Conservation (phyloP, 768 basidiomycete species). For the Podaxis mareebaensis region DNA sequence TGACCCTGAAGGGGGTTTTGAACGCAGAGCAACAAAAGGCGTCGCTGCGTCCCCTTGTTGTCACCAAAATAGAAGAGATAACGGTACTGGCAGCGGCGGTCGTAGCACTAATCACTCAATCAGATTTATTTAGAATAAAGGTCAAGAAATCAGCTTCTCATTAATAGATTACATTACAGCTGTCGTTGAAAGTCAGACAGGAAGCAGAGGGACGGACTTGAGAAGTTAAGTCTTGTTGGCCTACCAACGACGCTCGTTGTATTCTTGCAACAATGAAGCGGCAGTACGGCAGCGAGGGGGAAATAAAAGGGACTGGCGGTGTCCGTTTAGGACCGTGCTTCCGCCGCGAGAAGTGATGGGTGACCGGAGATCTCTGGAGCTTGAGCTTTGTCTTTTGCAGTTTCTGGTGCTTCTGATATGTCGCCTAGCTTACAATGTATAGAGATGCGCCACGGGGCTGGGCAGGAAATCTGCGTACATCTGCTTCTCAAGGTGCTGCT, state of each 20-base stretch:
- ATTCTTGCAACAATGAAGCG: neutral
- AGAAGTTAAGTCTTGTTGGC: neutral
- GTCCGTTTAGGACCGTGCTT: neutral
- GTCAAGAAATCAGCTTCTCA: neutral
- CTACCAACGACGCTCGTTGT: conserved; percentile 1
- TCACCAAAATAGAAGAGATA: neutral
- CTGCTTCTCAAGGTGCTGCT: neutral
- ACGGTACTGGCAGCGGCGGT: neutral
- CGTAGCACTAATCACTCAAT: neutral
- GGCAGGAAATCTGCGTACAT: neutral
- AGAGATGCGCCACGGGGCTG: neutral
- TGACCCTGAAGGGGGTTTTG: neutral
- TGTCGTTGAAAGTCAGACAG: neutral
- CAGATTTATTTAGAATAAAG: neutral
- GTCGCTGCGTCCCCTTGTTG: neutral
- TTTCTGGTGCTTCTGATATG: neutral
- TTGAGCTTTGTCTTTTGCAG: neutral
- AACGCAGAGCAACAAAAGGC: neutral
- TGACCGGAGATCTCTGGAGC: neutral
- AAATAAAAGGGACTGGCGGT: neutral
- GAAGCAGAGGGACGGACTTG: neutral
- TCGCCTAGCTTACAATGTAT: neutral
- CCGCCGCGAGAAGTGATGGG: neutral
- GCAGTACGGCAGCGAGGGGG: neutral
- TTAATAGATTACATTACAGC: neutral